Evolutionary conservation across 1,284 basidiomycete genomes (phyloP).

Genomic region (Fistulinella staudtii): DNA sequence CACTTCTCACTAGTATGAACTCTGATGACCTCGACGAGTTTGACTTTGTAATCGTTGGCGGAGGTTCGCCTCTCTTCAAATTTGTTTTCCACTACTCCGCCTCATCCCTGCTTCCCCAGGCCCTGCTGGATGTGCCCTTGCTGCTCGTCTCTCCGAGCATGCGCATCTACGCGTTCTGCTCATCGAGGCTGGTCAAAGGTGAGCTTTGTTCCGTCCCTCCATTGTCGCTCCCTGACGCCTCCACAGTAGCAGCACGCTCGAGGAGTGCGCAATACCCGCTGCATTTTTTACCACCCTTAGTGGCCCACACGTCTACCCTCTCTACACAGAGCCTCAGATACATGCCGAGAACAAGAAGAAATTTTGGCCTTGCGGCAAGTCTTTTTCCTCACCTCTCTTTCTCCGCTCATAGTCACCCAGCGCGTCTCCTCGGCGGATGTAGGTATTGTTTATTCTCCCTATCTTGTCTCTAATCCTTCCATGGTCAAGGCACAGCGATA

Average conservation of each 20-base stretch:
- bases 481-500: constrained; percentile 51
- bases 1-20: not conserved
- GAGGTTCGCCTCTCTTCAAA: constrained; percentile 40
- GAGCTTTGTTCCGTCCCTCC: not conserved
- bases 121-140: constrained; percentile 66
- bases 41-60: constrained; percentile 62
- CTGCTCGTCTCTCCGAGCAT: constrained; percentile 60
- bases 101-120: constrained; percentile 36
- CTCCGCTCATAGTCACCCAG: constrained; percentile 32
- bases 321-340: constrained; percentile 54
- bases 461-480: not conserved
- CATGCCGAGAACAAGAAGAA: constrained; percentile 42
- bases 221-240: not conserved
- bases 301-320: constrained; percentile 44
- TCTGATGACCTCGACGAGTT: constrained; percentile 36
- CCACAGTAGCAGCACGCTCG: constrained; percentile 30
- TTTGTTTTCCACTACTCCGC: not conserved
- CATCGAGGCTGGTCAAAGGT: constrained; percentile 67
- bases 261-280: constrained; percentile 40
- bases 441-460: constrained; percentile 22
- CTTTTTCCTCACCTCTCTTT: not conserved
- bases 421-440: constrained; percentile 68
- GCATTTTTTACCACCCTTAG: constrained; percentile 40
- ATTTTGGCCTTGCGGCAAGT: constrained; percentile 62
- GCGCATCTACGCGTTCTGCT: constrained; percentile 53